phyloP scores from a whole-genome alignment of 352 stramenopile genomes.

The Phytophthora uliginosa region DNA sequence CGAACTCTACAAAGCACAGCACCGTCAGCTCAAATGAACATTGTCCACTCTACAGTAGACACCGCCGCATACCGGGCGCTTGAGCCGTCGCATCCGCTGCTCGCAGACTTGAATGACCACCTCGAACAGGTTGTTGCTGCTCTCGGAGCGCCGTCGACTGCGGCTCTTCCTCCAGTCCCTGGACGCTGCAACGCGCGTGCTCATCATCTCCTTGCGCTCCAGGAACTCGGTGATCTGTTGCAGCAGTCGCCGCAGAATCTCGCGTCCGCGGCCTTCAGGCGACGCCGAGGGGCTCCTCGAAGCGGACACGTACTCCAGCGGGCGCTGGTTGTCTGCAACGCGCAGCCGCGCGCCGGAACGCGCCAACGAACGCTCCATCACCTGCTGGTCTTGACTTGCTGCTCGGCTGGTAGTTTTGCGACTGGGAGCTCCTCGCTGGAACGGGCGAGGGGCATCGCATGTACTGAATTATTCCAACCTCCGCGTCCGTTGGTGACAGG shows the following conservation, averaged over 20 bases:
- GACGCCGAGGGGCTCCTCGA: conserved; percentile 15
- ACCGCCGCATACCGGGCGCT: conserved; percentile 24
- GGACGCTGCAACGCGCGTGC: conserved; percentile 33
- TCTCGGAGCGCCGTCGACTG: conserved; percentile 29
- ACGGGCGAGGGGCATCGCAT: neutral
- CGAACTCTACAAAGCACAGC: conserved; percentile 20
- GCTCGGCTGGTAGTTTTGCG: conserved; percentile 24
- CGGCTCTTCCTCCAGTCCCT: conserved; percentile 36
- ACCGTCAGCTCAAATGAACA: neutral
- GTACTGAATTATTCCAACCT: neutral
- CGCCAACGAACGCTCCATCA: conserved; percentile 33
- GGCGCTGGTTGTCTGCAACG: conserved; percentile 28
- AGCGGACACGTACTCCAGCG: conserved; percentile 10
- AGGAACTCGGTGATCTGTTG: conserved; percentile 65
- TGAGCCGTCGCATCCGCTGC: conserved; percentile 53
- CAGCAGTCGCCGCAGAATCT: conserved; percentile 58
- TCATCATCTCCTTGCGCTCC: conserved; percentile 57
- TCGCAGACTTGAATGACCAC: conserved; percentile 67
- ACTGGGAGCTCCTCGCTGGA: conserved; percentile 14
- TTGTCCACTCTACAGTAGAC: neutral
- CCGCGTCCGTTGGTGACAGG: conserved; percentile 17
- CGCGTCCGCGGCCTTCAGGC: conserved; percentile 33
- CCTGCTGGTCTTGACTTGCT: neutral
- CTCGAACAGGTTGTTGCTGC: conserved; percentile 54
- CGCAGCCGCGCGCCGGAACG: conserved; percentile 24